These are phyloP conservation scores for Rhexocercosporidium sp. DNA, from an alignment of 2,329 filamentous ascomycete genomes.

Conservation along the genomic window DNA sequence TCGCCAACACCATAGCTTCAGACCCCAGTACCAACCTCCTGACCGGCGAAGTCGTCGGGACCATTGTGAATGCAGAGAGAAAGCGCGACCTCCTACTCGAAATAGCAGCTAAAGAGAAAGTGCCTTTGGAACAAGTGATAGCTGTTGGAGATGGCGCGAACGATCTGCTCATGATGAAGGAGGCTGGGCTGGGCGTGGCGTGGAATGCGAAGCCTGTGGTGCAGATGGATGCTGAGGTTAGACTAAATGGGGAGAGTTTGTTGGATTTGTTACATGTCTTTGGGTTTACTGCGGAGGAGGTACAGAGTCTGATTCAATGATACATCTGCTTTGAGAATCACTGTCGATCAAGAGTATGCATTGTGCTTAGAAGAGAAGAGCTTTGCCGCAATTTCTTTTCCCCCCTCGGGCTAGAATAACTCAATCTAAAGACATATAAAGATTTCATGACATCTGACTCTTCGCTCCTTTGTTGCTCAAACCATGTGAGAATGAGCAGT, in stretches of 20 bases:
- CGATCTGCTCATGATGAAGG: constrained; percentile 79
- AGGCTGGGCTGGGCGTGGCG: constrained; percentile 77
- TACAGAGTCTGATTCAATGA: constrained; percentile 45
- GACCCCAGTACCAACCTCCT: constrained; percentile 59
- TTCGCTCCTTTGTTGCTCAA: neutral
- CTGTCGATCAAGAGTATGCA: neutral
- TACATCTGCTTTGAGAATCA: neutral
- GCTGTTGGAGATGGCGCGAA: constrained; percentile 85
- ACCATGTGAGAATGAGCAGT: neutral
- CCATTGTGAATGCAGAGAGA: constrained; percentile 77
- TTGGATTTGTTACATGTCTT: constrained; percentile 76
- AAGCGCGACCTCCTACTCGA: constrained; percentile 74
- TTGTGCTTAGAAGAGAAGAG: neutral
- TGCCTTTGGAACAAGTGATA: constrained; percentile 69
- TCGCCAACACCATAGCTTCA: constrained; percentile 82
- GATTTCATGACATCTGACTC: neutral
- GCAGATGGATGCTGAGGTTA: constrained; percentile 75
- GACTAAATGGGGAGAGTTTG: constrained; percentile 73
- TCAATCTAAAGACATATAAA: neutral
- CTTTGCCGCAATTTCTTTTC: neutral
- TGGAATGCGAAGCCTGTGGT: constrained; percentile 86
- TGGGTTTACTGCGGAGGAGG: constrained; percentile 71
- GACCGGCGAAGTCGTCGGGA: constrained; percentile 74
- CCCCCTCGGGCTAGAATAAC: neutral
- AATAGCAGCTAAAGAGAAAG: constrained; percentile 70